Conservation (phyloP, 2,329 filamentous ascomycete genomes). For the Trichoderma afroharzianum region DNA sequence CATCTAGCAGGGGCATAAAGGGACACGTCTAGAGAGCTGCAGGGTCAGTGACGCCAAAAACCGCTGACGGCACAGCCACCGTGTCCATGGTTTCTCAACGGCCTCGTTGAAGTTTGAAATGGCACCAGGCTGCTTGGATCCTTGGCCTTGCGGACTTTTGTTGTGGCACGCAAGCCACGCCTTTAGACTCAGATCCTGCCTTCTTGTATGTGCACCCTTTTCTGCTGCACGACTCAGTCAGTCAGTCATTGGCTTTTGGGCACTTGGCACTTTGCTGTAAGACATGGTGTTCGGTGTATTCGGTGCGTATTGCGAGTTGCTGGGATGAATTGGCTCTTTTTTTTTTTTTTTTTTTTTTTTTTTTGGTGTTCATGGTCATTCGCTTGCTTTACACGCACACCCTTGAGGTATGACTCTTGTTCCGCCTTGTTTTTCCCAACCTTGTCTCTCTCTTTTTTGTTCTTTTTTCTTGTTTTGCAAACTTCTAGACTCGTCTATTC, state of each 20-base stretch:
- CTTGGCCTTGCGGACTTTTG: constrained; percentile 8
- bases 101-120: background rate
- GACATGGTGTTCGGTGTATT: background rate
- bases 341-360: background rate
- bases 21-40: background rate
- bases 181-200: constrained; percentile 4
- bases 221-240: background rate
- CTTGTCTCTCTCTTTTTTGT: background rate
- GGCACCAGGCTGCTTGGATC: background rate
- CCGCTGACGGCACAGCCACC: constrained; percentile 4
- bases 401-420: background rate
- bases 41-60: background rate
- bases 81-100: background rate
- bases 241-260: background rate
- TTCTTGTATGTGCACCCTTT: background rate
- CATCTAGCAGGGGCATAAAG: background rate
- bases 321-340: background rate
- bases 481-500: background rate
- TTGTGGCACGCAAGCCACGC: constrained; percentile 9
- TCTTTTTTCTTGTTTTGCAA: background rate
- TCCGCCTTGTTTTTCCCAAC: background rate
- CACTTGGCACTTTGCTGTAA: background rate
- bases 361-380: background rate
- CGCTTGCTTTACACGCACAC: background rate
- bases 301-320: background rate